Conservation (phyloP, 768 basidiomycete species). For the Mycena rosella region DNA sequence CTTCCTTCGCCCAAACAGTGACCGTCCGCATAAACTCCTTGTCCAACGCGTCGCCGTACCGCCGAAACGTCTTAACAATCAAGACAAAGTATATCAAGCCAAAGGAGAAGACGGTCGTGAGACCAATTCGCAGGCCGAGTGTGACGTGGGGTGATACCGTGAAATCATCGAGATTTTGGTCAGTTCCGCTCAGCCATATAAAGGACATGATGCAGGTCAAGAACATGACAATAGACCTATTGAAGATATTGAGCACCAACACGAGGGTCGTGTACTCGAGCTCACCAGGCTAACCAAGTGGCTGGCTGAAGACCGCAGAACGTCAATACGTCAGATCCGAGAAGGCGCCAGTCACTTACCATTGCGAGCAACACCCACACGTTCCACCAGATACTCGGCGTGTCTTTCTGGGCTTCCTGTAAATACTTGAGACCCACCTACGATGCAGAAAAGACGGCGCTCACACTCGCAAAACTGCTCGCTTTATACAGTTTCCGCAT, state of each 20-base stretch:
- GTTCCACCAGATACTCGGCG: slow-evolving; percentile 61
- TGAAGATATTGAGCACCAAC: background rate
- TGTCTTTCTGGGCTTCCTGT: slow-evolving; percentile 64
- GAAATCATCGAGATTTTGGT: slow-evolving; percentile 42
- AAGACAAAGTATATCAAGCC: slow-evolving; percentile 66
- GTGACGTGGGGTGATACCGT: slow-evolving; percentile 46
- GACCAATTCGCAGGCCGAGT: slow-evolving; percentile 55
- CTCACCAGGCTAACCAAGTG: slow-evolving; percentile 72
- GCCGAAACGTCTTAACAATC: slow-evolving; percentile 65
- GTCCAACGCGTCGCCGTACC: slow-evolving; percentile 58
- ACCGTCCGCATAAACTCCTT: no score
- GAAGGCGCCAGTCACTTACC: slow-evolving; percentile 20
- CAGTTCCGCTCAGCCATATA: slow-evolving; percentile 67
- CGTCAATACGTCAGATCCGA: background rate
- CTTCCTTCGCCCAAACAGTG: no score
- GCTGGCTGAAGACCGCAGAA: slow-evolving; percentile 51
- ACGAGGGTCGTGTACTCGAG: no score
- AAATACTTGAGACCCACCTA: background rate
- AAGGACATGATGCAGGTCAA: slow-evolving; percentile 68
- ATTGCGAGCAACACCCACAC: slow-evolving; percentile 80
- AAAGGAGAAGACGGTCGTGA: slow-evolving; percentile 61
- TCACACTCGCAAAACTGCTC: slow-evolving; percentile 70
- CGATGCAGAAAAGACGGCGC: slow-evolving; percentile 6
- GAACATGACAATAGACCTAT: slow-evolving; percentile 69
- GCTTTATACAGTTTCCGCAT: slow-evolving; percentile 77